These are phyloP conservation scores for Bathelium albidoporum DNA, from an alignment of 495 filamentous ascomycete genomes.

Conservation along the genomic window DNA sequence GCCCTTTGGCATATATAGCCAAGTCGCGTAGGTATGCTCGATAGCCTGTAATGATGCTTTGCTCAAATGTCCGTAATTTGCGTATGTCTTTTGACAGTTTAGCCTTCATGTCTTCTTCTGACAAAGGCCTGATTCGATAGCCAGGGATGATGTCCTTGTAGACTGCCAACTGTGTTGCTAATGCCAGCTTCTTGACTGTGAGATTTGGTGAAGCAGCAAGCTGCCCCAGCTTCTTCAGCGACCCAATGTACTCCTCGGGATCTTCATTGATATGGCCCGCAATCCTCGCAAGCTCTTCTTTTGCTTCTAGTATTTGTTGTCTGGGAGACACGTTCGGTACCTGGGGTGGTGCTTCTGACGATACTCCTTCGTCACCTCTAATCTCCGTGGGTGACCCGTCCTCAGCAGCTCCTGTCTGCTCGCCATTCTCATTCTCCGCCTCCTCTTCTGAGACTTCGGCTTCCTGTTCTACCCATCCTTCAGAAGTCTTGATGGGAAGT, in stretches of 20 bases:
- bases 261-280: slow-evolving; percentile 78
- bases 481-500: slow-evolving; percentile 73
- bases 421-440: slow-evolving; percentile 37
- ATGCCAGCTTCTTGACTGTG: slow-evolving; percentile 69
- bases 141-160: slow-evolving; percentile 95
- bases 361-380: slow-evolving; percentile 24
- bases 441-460: slow-evolving; percentile 17
- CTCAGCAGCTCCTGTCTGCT: slow-evolving; percentile 36
- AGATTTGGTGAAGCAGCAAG: slow-evolving; percentile 59
- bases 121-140: slow-evolving; percentile 78
- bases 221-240: slow-evolving; percentile 61
- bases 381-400: slow-evolving; percentile 40
- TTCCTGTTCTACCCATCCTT: slow-evolving; percentile 57
- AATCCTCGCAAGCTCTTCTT: slow-evolving; percentile 82
- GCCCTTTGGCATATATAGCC: slow-evolving; percentile 46
- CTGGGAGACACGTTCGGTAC: slow-evolving; percentile 55
- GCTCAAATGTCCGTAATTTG: slow-evolving; percentile 69
- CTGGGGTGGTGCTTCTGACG: slow-evolving; percentile 35
- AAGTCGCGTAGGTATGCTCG: slow-evolving; percentile 71
- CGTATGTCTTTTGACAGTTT: slow-evolving; percentile 90
- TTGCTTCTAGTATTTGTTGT: slow-evolving; percentile 72
- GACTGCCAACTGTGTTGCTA: slow-evolving; percentile 78
- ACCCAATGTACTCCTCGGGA: slow-evolving; percentile 75
- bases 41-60: slow-evolving; percentile 70
- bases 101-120: slow-evolving; percentile 56